Evolutionary conservation across 1,139 yeast species (phyloP).

Genomic region (Meyerozyma guilliermondii): DNA sequence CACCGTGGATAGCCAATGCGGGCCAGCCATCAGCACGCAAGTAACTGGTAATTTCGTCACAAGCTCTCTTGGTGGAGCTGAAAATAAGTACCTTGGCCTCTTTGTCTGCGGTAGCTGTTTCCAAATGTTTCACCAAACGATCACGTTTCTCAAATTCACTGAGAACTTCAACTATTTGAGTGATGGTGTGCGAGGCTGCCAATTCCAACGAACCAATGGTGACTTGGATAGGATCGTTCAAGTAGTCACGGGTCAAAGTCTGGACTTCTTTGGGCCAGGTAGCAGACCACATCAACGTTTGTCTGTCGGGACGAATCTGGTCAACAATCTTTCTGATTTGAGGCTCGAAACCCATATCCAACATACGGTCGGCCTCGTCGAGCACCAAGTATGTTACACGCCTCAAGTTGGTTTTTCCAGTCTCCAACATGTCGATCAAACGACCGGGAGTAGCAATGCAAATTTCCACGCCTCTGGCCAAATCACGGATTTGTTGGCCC

Average conservation of each 20-base stretch:
- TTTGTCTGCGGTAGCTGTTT: slow-evolving; percentile 73
- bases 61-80: slow-evolving; percentile 93
- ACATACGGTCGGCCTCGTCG: slow-evolving; percentile 95
- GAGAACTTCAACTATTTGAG: slow-evolving; percentile 87
- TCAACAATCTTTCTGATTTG: slow-evolving; percentile 93
- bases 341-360: slow-evolving; percentile 97
- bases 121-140: slow-evolving; percentile 78
- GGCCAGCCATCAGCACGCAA: slow-evolving; percentile 98
- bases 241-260: slow-evolving; percentile 84
- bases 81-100: slow-evolving; percentile 79
- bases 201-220: slow-evolving; percentile 93
- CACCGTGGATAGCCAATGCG: slow-evolving; percentile 98
- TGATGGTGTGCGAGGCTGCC: slow-evolving; percentile 94
- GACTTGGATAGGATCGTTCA: slow-evolving; percentile 91
- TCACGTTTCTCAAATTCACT: slow-evolving; percentile 92
- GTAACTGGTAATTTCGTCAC: slow-evolving; percentile 90
- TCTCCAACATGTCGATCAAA: slow-evolving; percentile 94
- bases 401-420: slow-evolving; percentile 89
- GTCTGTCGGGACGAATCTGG: slow-evolving; percentile 95
- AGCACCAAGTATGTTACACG: slow-evolving; percentile 95
- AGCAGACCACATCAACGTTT: slow-evolving; percentile 99
- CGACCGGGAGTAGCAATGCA: slow-evolving; percentile 98
- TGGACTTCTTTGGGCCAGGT: slow-evolving; percentile 99
- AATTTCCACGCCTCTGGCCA: slow-evolving; percentile 92
- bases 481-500: slow-evolving; percentile 95